Evolutionary conservation across 495 filamentous ascomycete species (phyloP).

Genomic region (Penicillium argentinense): DNA sequence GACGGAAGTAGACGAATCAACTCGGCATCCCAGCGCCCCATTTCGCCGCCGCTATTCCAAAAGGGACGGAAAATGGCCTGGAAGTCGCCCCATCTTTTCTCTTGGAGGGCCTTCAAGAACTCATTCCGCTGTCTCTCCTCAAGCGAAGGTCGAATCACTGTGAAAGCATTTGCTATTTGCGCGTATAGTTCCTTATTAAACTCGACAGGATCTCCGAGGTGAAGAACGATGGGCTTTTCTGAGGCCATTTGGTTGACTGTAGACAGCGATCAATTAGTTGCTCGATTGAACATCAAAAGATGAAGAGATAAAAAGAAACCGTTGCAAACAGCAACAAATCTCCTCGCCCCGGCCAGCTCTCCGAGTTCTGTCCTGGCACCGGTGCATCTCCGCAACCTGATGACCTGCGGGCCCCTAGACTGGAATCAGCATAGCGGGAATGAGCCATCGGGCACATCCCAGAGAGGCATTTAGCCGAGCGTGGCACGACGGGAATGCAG

Average conservation of each 20-base stretch:
- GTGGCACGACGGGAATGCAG: too few species aligned
- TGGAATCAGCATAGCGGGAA: not conserved
- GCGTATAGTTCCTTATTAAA: constrained; percentile 9
- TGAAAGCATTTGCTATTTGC: constrained; percentile 5
- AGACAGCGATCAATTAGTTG: too few species aligned
- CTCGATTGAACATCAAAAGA: too few species aligned
- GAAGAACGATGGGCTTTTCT: constrained; percentile 9
- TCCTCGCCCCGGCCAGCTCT: too few species aligned
- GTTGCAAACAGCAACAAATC: too few species aligned
- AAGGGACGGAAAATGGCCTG: constrained; percentile 12
- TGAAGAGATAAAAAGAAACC: too few species aligned
- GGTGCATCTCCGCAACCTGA: not conserved
- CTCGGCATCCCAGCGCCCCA: constrained; percentile 17
- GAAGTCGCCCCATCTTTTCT: constrained; percentile 15
- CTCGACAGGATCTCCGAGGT: constrained; percentile 14
- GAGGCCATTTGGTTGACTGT: constrained; percentile 1
- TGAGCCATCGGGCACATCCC: not conserved
- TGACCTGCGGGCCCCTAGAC: not conserved
- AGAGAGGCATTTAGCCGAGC: constrained; percentile 9
- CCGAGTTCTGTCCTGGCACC: too few species aligned
- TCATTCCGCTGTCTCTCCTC: constrained; percentile 8
- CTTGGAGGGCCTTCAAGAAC: constrained; percentile 5
- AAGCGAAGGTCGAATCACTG: constrained; percentile 3
- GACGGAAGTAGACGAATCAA: constrained; percentile 8
- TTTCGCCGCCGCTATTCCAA: constrained; percentile 12